Evolutionary conservation across 2,329 filamentous ascomycete genomes (phyloP).

Genomic region (Orbilia brochopaga): DNA sequence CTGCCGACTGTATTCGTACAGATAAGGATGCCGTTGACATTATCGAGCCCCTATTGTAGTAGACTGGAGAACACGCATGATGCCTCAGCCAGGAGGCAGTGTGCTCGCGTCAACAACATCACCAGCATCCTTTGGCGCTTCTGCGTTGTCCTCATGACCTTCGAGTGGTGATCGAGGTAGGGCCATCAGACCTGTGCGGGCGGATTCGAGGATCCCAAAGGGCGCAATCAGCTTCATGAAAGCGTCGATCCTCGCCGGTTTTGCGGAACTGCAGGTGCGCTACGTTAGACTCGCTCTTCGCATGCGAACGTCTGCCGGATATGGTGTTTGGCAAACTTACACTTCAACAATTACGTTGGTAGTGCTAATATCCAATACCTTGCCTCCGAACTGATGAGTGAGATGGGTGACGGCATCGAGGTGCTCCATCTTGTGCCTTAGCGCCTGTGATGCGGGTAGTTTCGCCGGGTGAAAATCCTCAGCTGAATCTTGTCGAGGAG

Average conservation of each 20-base stretch:
- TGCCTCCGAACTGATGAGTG: slow-evolving; percentile 95
- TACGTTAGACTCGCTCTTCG: background rate
- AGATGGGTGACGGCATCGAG: slow-evolving; percentile 94
- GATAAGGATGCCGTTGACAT: background rate
- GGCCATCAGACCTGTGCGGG: slow-evolving; percentile 94
- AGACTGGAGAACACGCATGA: background rate
- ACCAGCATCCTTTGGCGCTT: slow-evolving; percentile 77
- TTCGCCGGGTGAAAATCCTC: slow-evolving; percentile 88
- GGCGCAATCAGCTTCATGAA: slow-evolving; percentile 95
- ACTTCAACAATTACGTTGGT: slow-evolving; percentile 98
- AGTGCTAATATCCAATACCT: slow-evolving; percentile 96
- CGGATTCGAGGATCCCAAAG: slow-evolving; percentile 95
- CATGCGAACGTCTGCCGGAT: background rate
- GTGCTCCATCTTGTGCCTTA: slow-evolving; percentile 97
- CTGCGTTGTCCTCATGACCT: slow-evolving; percentile 69
- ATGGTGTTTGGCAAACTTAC: slow-evolving; percentile 69
- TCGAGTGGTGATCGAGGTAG: slow-evolving; percentile 89
- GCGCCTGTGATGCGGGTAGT: slow-evolving; percentile 81
- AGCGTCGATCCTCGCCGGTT: slow-evolving; percentile 90
- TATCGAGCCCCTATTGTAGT: background rate
- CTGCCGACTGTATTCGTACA: background rate
- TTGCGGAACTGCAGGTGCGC: slow-evolving; percentile 72
- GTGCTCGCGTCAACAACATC: slow-evolving; percentile 94
- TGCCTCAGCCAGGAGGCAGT: slow-evolving; percentile 79
- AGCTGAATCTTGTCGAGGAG: slow-evolving; percentile 60